Conservation (phyloP, 2,329 filamentous ascomycete species). For the Neofusicoccum cordaticola region DNA sequence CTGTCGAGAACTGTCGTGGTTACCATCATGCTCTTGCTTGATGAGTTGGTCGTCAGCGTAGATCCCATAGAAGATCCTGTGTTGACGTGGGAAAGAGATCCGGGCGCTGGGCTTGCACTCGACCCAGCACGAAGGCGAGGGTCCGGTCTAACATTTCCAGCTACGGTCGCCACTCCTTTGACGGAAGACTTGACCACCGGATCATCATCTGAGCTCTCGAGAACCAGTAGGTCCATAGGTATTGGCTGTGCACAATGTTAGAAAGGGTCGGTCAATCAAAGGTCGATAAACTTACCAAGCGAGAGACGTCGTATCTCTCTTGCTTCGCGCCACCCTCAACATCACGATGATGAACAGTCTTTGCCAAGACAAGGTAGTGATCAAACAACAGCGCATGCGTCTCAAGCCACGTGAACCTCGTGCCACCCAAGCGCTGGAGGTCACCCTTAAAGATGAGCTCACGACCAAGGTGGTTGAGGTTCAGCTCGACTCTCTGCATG, state of each 20-base stretch:
- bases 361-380: constrained; percentile 91
- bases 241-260: constrained; percentile 59
- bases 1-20: constrained; percentile 49
- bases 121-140: constrained; percentile 51
- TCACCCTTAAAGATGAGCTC: constrained; percentile 88
- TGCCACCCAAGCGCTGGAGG: constrained; percentile 81
- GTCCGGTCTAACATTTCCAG: constrained; percentile 45
- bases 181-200: constrained; percentile 76
- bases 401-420: constrained; percentile 89
- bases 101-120: constrained; percentile 40
- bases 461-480: constrained; percentile 89
- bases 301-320: constrained; percentile 85
- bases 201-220: constrained; percentile 91
- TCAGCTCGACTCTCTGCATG: constrained; percentile 80
- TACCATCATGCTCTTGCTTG: constrained; percentile 51
- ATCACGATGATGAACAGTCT: constrained; percentile 67
- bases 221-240: constrained; percentile 89
- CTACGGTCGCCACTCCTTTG: constrained; percentile 64
- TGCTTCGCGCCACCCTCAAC: constrained; percentile 71
- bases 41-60: constrained; percentile 43
- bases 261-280: neutral
- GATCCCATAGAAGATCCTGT: constrained; percentile 61
- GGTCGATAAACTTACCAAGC: constrained; percentile 60
- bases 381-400: constrained; percentile 93
- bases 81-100: constrained; percentile 63